phyloP scores from a whole-genome alignment of 2,329 filamentous ascomycete species.

The Aspergillus tanneri region DNA sequence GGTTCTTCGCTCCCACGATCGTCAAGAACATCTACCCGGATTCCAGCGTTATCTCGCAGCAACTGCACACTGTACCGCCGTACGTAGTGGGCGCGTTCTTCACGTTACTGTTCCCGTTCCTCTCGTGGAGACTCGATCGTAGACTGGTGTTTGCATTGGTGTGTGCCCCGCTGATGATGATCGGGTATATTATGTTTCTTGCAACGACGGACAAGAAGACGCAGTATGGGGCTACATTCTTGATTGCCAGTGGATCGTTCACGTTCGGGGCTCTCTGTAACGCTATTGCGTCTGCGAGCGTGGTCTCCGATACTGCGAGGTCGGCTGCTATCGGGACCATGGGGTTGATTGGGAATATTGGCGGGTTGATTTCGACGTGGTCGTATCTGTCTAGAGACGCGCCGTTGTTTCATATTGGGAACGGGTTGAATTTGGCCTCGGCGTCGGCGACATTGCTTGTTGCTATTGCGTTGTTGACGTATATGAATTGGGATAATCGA shows the following conservation, averaged over 20 bases:
- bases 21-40: constrained; percentile 66
- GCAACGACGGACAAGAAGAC: constrained; percentile 53
- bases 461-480: constrained; percentile 52
- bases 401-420: constrained; percentile 68
- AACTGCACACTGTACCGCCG: constrained; percentile 69
- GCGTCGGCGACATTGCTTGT: constrained; percentile 57
- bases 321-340: constrained; percentile 65
- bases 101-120: constrained; percentile 59
- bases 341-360: constrained; percentile 73
- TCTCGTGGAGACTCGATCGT: constrained; percentile 61
- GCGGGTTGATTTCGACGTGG: constrained; percentile 67
- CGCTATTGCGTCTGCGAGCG: constrained; percentile 67
- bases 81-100: constrained; percentile 69
- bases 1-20: constrained; percentile 70
- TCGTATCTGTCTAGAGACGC: constrained; percentile 62
- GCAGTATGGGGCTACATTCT: constrained; percentile 69
- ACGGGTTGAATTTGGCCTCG: constrained; percentile 67
- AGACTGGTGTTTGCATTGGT: constrained; percentile 62
- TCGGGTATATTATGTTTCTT: constrained; percentile 70
- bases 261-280: constrained; percentile 64
- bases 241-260: constrained; percentile 66
- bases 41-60: constrained; percentile 59
- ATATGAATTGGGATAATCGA: constrained; percentile 64
- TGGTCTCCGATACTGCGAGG: constrained; percentile 68
- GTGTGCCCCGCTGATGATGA: constrained; percentile 63